A percentile compares a stretch with the other conserved stretches of the same genome.
Evolutionary conservation across 2,329 filamentous ascomycete genomes (phyloP).

Genomic region (Exophiala alcalophila): DNA sequence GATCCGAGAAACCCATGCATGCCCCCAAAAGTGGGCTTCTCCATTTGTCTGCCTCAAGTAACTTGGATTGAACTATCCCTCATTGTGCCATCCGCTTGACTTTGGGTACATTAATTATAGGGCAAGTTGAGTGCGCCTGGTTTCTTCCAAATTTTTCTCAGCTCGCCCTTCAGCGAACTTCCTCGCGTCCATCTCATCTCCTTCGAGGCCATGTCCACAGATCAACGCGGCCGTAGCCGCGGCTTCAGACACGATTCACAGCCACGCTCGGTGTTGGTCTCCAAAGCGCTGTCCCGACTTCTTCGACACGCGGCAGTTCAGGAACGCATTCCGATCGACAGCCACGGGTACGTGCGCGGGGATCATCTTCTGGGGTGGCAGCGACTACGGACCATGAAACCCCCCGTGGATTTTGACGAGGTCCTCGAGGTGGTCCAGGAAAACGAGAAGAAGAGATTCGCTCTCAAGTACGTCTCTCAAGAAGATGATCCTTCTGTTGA

Average conservation of each 20-base stretch:
- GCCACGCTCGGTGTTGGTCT: slow-evolving; percentile 45
- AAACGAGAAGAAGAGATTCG: slow-evolving; percentile 90
- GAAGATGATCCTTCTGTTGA: too few relatives aligned
- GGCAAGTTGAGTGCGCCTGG: too few relatives aligned
- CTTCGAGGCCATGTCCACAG: too few relatives aligned
- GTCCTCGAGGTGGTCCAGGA: slow-evolving; percentile 65
- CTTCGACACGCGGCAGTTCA: slow-evolving; percentile 61
- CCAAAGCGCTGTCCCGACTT: slow-evolving; percentile 51
- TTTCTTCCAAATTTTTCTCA: too few relatives aligned
- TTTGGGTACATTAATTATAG: too few relatives aligned
- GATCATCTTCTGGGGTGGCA: slow-evolving; percentile 58
- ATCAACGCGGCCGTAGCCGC: slow-evolving; percentile 4
- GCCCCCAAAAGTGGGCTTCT: too few relatives aligned
- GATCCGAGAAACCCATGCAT: too few relatives aligned
- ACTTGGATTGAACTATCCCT: too few relatives aligned
- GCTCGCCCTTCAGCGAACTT: too few relatives aligned
- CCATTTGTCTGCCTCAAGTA: too few relatives aligned
- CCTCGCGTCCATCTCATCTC: too few relatives aligned
- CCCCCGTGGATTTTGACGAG: slow-evolving; percentile 66
- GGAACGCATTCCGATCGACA: slow-evolving; percentile 58
- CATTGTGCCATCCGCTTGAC: too few relatives aligned
- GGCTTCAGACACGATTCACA: slow-evolving; percentile 8
- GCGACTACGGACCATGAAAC: slow-evolving; percentile 63
- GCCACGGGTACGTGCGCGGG: slow-evolving; percentile 60
- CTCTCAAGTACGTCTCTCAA: slow-evolving; percentile 65